Conservation (phyloP, 495 filamentous ascomycete species). For the Penicillium angulare region DNA sequence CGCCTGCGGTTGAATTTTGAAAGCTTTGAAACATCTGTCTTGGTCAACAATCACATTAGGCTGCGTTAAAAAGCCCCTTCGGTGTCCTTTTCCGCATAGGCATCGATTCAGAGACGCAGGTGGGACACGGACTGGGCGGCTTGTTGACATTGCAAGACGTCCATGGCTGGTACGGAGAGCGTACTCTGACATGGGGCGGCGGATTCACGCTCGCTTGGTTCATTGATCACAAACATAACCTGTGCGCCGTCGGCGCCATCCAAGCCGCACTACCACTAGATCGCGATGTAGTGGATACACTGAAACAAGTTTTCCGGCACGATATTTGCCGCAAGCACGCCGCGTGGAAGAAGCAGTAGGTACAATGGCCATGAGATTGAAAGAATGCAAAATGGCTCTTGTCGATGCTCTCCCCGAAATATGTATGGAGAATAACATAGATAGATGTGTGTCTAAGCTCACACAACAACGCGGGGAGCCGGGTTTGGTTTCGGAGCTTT, state of each 20-base stretch:
- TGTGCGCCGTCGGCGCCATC: slow-evolving; percentile 42
- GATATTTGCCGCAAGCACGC: slow-evolving; percentile 39
- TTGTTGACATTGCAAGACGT: slow-evolving; percentile 27
- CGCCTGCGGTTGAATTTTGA: no score
- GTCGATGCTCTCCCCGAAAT: no score
- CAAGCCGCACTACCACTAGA: slow-evolving; percentile 39
- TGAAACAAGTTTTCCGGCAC: slow-evolving; percentile 45
- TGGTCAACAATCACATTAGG: no score
- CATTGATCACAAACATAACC: slow-evolving; percentile 44
- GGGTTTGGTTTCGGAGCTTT: no score
- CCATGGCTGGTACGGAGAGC: slow-evolving; percentile 43
- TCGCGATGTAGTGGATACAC: slow-evolving; percentile 8
- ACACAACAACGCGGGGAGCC: no score
- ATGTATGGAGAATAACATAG: no score
- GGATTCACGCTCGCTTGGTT: slow-evolving; percentile 40
- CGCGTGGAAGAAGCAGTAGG: slow-evolving; percentile 12
- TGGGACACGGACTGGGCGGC: slow-evolving; percentile 28
- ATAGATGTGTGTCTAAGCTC: no score
- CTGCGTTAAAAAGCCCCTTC: slow-evolving; percentile 17
- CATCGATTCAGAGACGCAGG: slow-evolving; percentile 17
- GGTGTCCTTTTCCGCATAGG: slow-evolving; percentile 30
- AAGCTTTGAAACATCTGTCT: no score
- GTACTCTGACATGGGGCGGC: slow-evolving; percentile 39
- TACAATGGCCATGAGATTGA: no score
- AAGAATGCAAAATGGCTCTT: no score